A percentile compares a stretch with the other conserved stretches of the same genome.
phyloP scores from a whole-genome alignment of 2,329 filamentous ascomycete genomes.

The Reticulascus tulasneorum region DNA sequence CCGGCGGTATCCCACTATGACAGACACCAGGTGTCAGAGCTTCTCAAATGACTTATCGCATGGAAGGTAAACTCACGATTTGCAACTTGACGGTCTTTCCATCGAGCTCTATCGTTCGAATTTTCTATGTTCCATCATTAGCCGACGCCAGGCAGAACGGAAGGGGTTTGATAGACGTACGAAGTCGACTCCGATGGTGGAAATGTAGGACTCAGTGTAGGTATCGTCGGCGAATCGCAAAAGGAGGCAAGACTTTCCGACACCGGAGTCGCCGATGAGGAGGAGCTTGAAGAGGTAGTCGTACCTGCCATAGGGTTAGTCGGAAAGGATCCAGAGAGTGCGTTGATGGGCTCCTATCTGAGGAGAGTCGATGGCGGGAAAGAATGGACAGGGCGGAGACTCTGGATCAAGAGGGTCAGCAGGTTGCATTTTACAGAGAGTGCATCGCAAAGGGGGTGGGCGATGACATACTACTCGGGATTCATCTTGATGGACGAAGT shows the following conservation, averaged over 20 bases:
- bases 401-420: constrained; percentile 1
- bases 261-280: constrained; percentile 99
- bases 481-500: constrained; percentile 63
- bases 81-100: constrained; percentile 99
- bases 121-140: constrained; percentile 66
- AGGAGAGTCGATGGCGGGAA: constrained; percentile 3
- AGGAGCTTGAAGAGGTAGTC: constrained; percentile 99
- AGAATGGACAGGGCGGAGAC: constrained; percentile 1
- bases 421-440: constrained; percentile 7
- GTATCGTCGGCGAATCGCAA: constrained; percentile 98
- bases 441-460: constrained; percentile 7
- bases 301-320: constrained; percentile 65
- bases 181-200: constrained; percentile 98
- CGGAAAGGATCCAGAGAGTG: constrained; percentile 1
- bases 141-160: neutral
- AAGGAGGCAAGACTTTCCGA: constrained; percentile 98
- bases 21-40: constrained; percentile 22
- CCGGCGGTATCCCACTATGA: constrained; percentile 95
- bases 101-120: constrained; percentile 98
- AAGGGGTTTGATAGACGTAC: constrained; percentile 65
- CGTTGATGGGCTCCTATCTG: too few species aligned
- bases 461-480: constrained; percentile 74
- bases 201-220: constrained; percentile 99
- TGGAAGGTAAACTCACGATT: constrained; percentile 69
- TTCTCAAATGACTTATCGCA: neutral